Evolutionary conservation across 306 rosid genomes (phyloP).

Genomic region (Lathyrus oleraceus): DNA sequence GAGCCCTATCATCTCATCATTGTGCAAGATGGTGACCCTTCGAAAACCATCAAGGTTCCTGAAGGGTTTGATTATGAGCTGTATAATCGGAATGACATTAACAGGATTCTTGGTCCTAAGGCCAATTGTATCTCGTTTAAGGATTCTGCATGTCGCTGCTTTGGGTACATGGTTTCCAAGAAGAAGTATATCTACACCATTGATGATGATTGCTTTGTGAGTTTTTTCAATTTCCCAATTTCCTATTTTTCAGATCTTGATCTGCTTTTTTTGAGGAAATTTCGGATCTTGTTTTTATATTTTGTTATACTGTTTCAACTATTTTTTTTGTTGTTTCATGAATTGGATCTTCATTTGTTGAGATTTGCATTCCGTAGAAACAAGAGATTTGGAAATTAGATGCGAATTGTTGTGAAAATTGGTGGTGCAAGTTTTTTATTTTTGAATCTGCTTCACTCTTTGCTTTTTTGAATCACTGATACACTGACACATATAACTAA

Average conservation of each 20-base stretch:
- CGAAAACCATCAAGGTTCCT: slow-evolving; percentile 72
- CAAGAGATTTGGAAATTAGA: too few relatives aligned
- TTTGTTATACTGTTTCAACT: too few relatives aligned
- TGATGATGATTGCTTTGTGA: slow-evolving; percentile 91
- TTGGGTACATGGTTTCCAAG: slow-evolving; percentile 92
- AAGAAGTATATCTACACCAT: slow-evolving; percentile 92
- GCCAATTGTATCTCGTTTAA: slow-evolving; percentile 82
- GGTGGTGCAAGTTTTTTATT: too few relatives aligned
- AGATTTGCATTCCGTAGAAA: too few relatives aligned
- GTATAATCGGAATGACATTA: slow-evolving; percentile 82
- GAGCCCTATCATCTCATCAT: slow-evolving; percentile 78
- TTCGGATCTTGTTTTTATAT: slow-evolving; percentile 36
- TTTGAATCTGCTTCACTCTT: too few relatives aligned
- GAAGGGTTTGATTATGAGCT: slow-evolving; percentile 84
- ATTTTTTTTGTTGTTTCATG: background rate
- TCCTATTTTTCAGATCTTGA: slow-evolving; percentile 24
- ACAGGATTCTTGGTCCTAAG: slow-evolving; percentile 77
- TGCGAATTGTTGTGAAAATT: too few relatives aligned
- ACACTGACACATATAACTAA: too few relatives aligned
- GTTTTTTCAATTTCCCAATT: background rate
- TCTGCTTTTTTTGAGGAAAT: background rate
- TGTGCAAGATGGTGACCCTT: slow-evolving; percentile 89
- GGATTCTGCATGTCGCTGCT: slow-evolving; percentile 95
- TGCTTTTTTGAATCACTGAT: too few relatives aligned
- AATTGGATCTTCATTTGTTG: slow-evolving; percentile 14